These are phyloP conservation scores for Fusarium transvaalense DNA, from an alignment of 2,329 filamentous ascomycete genomes.

Conservation along the genomic window DNA sequence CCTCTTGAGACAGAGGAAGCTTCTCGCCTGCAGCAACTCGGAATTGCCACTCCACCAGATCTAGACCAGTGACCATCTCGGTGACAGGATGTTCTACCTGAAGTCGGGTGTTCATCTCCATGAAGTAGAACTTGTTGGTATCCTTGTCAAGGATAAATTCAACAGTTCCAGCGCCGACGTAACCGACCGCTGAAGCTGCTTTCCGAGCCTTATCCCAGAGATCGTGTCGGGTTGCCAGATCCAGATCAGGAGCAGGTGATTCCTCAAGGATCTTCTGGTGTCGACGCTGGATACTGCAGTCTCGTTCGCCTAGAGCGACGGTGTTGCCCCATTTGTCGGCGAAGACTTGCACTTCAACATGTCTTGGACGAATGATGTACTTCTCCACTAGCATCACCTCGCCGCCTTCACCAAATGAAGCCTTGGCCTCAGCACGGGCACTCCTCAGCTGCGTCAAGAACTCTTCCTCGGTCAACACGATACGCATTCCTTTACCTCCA, in stretches of 20 bases:
- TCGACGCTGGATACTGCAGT: constrained; percentile 87
- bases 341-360: constrained; percentile 93
- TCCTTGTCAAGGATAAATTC: constrained; percentile 92
- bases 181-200: constrained; percentile 80
- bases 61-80: constrained; percentile 75
- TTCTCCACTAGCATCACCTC: constrained; percentile 87
- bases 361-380: constrained; percentile 82
- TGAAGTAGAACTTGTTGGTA: constrained; percentile 83
- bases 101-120: constrained; percentile 87
- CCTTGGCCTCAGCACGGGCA: constrained; percentile 80
- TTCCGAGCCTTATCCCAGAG: constrained; percentile 75
- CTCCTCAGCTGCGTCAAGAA: constrained; percentile 78
- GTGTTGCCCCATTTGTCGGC: constrained; percentile 84
- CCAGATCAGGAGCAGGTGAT: constrained; percentile 79
- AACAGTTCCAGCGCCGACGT: constrained; percentile 89
- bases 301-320: constrained; percentile 86
- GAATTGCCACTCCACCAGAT: constrained; percentile 96
- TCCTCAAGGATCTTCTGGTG: constrained; percentile 95
- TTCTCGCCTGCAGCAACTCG: constrained; percentile 73
- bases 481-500: constrained; percentile 87
- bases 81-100: constrained; percentile 98
- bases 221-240: constrained; percentile 68
- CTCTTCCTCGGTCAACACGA: constrained; percentile 75
- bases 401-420: constrained; percentile 83
- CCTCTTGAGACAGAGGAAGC: constrained; percentile 67